phyloP scores from a whole-genome alignment of 139 green algal species.

The Bryopsis sp. region DNA sequence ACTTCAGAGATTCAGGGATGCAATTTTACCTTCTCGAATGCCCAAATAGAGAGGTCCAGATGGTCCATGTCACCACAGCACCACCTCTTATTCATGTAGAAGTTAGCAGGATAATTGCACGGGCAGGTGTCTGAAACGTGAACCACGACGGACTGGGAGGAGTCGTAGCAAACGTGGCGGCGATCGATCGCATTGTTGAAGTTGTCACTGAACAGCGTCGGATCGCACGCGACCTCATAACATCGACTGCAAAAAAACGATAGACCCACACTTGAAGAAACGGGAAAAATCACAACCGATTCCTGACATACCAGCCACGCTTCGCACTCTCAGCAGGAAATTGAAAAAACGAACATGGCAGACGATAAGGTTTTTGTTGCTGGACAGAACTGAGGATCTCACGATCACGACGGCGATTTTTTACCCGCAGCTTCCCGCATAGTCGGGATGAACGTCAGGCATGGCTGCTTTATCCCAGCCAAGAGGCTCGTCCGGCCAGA shows the following conservation, averaged over 20 bases:
- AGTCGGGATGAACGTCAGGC: conserved; percentile 20
- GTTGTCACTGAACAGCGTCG: conserved; percentile 19
- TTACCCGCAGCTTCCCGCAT: conserved; percentile 21
- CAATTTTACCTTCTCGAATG: conserved; percentile 20
- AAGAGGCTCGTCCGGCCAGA: conserved; percentile 23
- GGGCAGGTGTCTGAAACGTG: conserved; percentile 25
- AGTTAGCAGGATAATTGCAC: conserved; percentile 25
- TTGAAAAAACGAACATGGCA: too few species aligned
- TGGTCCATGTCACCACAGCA: conserved; percentile 29
- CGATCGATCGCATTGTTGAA: conserved; percentile 25
- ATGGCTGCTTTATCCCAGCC: conserved; percentile 23
- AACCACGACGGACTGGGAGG: conserved; percentile 20
- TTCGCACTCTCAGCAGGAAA: too few species aligned
- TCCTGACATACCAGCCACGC: too few species aligned
- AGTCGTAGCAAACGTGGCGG: conserved; percentile 14
- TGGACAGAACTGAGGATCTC: too few species aligned
- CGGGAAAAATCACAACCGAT: background rate
- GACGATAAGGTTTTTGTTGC: too few species aligned
- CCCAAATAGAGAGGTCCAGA: conserved; percentile 26
- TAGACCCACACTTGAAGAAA: background rate
- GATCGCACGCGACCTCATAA: conserved; percentile 26
- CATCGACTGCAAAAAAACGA: conserved; percentile 14
- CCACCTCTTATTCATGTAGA: conserved; percentile 30
- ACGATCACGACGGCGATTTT: background rate
- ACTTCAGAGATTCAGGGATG: background rate